These are phyloP conservation scores for Phoma sp. DNA, from an alignment of 2,329 filamentous ascomycete species.

Conservation along the genomic window DNA sequence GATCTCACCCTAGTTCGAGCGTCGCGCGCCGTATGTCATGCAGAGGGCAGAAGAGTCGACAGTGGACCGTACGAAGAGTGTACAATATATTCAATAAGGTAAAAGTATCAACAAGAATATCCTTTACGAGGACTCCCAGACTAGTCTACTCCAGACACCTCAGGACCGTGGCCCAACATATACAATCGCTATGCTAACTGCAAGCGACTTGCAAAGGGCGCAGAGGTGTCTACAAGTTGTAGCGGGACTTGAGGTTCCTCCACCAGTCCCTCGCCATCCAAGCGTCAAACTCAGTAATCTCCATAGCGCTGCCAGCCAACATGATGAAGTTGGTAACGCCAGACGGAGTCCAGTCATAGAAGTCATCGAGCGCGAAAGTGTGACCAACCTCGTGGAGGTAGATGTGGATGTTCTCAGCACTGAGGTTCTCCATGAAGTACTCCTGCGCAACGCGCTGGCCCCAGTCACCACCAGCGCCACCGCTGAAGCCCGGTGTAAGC, in stretches of 20 bases:
- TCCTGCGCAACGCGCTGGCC: constrained; percentile 55
- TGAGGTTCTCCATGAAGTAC: constrained; percentile 52
- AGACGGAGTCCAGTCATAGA: constrained; percentile 55
- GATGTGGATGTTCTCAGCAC: constrained; percentile 52
- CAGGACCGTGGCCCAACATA: neutral
- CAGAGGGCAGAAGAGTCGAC: too few relatives aligned
- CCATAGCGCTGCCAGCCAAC: constrained; percentile 52
- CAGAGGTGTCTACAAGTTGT: constrained; percentile 19
- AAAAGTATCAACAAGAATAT: constrained; percentile 3
- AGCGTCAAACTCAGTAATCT: constrained; percentile 57
- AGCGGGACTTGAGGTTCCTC: constrained; percentile 43
- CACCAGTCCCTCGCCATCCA: constrained; percentile 60
- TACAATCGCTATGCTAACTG: neutral
- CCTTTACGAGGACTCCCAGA: neutral
- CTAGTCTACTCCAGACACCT: neutral
- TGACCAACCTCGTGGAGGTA: constrained; percentile 56
- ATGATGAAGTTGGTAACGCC: constrained; percentile 55
- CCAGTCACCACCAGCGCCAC: constrained; percentile 57
- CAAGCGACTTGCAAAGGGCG: too few relatives aligned
- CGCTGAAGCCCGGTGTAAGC: constrained; percentile 55
- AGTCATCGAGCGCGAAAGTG: constrained; percentile 54
- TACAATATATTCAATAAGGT: neutral
- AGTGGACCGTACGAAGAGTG: too few relatives aligned
- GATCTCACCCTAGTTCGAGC: too few relatives aligned
- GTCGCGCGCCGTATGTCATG: too few relatives aligned